Evolutionary conservation across 257 asterid genomes (phyloP).

Genomic region (Plantago elongata): DNA sequence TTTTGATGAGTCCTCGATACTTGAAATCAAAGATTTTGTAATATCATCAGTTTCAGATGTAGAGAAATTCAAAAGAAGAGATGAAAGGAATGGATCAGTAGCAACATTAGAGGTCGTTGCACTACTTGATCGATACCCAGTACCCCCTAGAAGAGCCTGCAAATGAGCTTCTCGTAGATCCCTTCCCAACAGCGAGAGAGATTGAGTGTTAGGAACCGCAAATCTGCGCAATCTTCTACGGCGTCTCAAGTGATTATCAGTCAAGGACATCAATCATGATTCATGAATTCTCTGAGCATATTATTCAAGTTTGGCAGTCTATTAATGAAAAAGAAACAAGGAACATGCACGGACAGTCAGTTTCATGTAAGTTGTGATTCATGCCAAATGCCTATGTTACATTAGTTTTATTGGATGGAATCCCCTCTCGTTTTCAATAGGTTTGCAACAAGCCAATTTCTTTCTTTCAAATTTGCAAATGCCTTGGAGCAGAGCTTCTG

Average conservation of each 20-base stretch:
- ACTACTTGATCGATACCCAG: slow-evolving; percentile 46
- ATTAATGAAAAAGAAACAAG: too few relatives aligned
- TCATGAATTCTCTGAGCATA: background rate
- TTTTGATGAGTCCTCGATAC: slow-evolving; percentile 54
- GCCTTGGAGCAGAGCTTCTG: too few relatives aligned
- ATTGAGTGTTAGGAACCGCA: slow-evolving; percentile 65
- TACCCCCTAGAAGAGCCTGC: slow-evolving; percentile 75
- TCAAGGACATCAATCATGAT: slow-evolving; percentile 34
- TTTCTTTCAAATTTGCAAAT: too few relatives aligned
- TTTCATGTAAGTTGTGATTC: too few relatives aligned
- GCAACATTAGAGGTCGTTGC: slow-evolving; percentile 38
- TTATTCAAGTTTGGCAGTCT: background rate
- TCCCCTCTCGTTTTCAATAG: too few relatives aligned
- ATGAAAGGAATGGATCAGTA: slow-evolving; percentile 58
- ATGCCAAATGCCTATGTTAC: too few relatives aligned
- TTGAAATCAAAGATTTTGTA: slow-evolving; percentile 59
- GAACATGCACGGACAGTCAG: too few relatives aligned
- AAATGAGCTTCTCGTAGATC: slow-evolving; percentile 86
- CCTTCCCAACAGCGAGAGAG: slow-evolving; percentile 68
- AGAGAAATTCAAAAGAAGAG: slow-evolving; percentile 56
- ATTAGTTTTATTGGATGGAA: too few relatives aligned
- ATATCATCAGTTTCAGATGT: slow-evolving; percentile 62
- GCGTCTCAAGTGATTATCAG: slow-evolving; percentile 54
- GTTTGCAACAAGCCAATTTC: too few relatives aligned
- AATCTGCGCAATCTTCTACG: slow-evolving; percentile 63